Conservation (phyloP, 352 stramenopile genomes). For the Phytopythium helicoides region DNA sequence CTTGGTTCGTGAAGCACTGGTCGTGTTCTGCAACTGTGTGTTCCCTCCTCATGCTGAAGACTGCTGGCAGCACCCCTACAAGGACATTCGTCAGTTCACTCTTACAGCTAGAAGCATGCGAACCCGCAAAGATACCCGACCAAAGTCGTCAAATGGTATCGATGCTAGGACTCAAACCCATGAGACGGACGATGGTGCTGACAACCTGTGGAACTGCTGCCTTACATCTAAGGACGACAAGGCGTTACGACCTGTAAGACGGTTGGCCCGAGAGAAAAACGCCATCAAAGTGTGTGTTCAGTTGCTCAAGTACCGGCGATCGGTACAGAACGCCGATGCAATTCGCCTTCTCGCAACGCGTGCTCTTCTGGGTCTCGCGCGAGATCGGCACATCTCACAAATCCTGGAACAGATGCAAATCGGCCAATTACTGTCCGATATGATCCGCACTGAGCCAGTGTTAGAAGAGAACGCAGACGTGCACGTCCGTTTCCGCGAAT, state of each 20-base stretch:
- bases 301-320: conserved; percentile 85
- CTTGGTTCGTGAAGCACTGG: conserved; percentile 65
- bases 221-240: conserved; percentile 62
- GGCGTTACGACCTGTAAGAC: conserved; percentile 62
- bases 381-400: conserved; percentile 86
- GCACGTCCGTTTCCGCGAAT: conserved; percentile 85
- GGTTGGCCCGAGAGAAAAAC: conserved; percentile 74
- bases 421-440: conserved; percentile 79
- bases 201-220: conserved; percentile 44
- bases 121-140: conserved; percentile 35
- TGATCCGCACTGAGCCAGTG: conserved; percentile 83
- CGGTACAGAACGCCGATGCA: conserved; percentile 81
- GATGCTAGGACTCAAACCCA: not conserved
- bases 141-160: not conserved
- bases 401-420: conserved; percentile 91
- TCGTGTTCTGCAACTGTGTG: conserved; percentile 84
- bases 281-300: conserved; percentile 88
- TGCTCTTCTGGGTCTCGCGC: conserved; percentile 77
- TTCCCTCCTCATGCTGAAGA: conserved; percentile 72
- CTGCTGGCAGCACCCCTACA: conserved; percentile 83
- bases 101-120: conserved; percentile 71
- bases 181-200: conserved; percentile 1
- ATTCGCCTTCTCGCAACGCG: conserved; percentile 82
- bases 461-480: conserved; percentile 85
- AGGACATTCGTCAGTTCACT: conserved; percentile 80